These are phyloP conservation scores for Boletus pseudopeckii DNA, from an alignment of 768 basidiomycete genomes.

Conservation along the genomic window DNA sequence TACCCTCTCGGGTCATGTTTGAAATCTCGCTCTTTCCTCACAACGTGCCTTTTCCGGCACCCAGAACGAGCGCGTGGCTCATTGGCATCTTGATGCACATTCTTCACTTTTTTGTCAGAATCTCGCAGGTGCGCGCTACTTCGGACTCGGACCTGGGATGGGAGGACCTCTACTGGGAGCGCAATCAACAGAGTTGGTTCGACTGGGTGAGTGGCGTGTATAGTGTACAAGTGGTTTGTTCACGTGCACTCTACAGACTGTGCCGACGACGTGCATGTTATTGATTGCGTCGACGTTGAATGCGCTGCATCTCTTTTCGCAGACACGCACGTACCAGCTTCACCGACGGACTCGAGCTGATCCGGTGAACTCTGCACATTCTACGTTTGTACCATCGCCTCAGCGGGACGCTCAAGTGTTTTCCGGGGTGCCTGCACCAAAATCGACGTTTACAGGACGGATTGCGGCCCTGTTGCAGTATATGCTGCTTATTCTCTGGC, in stretches of 20 bases:
- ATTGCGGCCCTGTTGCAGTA: constrained; percentile 29
- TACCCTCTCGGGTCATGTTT: constrained; percentile 73
- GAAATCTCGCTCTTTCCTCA: constrained; percentile 81
- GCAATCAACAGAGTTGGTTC: constrained; percentile 63
- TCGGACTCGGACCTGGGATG: constrained; percentile 70
- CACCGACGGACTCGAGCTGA: constrained; percentile 50
- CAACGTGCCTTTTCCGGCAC: constrained; percentile 69
- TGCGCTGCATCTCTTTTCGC: constrained; percentile 65
- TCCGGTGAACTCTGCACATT: constrained; percentile 66
- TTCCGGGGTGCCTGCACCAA: constrained; percentile 36
- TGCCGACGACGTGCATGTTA: constrained; percentile 57
- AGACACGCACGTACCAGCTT: constrained; percentile 66
- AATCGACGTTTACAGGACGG: constrained; percentile 45
- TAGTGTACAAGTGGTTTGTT: constrained; percentile 10
- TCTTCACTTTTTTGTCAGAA: constrained; percentile 61
- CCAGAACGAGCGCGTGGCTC: constrained; percentile 62
- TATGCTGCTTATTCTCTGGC: constrained; percentile 44
- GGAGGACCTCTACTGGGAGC: constrained; percentile 75
- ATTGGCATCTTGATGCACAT: constrained; percentile 65
- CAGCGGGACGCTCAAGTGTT: constrained; percentile 15
- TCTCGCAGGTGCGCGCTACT: constrained; percentile 52
- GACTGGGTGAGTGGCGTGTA: constrained; percentile 60
- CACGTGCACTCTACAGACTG: constrained; percentile 45
- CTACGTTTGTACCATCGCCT: constrained; percentile 57
- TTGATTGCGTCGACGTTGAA: constrained; percentile 55